Evolutionary conservation across 2,329 filamentous ascomycete species (phyloP).

Genomic region (Leptographium flavum): DNA sequence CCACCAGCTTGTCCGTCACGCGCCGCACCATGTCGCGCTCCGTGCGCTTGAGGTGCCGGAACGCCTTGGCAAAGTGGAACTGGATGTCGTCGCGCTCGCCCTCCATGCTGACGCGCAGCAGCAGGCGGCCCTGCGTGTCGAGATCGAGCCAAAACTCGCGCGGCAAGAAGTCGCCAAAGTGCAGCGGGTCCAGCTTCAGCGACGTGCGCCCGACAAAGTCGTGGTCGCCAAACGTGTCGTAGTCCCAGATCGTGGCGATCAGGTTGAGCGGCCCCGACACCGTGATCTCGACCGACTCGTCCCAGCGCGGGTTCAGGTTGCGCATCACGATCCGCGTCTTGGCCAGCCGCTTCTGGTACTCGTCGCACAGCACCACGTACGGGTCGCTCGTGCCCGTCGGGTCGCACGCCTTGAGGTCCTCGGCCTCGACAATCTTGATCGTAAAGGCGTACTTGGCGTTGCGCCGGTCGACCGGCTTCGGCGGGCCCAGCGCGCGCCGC

Average conservation of each 20-base stretch:
- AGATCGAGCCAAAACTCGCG: slow-evolving; percentile 96
- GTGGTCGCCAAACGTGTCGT: slow-evolving; percentile 92
- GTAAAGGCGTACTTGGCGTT: slow-evolving; percentile 92
- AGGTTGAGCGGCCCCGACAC: slow-evolving; percentile 85
- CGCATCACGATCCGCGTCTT: slow-evolving; percentile 88
- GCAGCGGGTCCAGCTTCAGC: slow-evolving; percentile 90
- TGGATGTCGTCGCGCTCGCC: slow-evolving; percentile 96
- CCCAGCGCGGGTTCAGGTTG: slow-evolving; percentile 89
- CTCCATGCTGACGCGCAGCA: slow-evolving; percentile 95
- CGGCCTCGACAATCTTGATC: slow-evolving; percentile 94
- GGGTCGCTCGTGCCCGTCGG: slow-evolving; percentile 89
- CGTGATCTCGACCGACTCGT: slow-evolving; percentile 91
- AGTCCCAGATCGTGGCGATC: slow-evolving; percentile 96
- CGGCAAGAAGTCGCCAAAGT: slow-evolving; percentile 91
- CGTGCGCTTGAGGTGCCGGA: slow-evolving; percentile 84
- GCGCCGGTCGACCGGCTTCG: slow-evolving; percentile 46
- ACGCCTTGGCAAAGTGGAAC: slow-evolving; percentile 96
- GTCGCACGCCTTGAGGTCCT: slow-evolving; percentile 96
- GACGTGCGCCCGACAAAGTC: slow-evolving; percentile 96
- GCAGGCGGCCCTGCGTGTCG: slow-evolving; percentile 80
- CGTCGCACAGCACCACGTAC: slow-evolving; percentile 91
- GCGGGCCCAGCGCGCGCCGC: slow-evolving; percentile 56
- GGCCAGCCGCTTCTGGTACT: slow-evolving; percentile 90
- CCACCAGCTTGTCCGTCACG: slow-evolving; percentile 94
- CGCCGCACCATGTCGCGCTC: slow-evolving; percentile 97